A percentile compares a stretch with the other conserved stretches of the same genome.
Conservation (phyloP, 2,329 filamentous ascomycete genomes). For the Exophiala xenobiotica region DNA sequence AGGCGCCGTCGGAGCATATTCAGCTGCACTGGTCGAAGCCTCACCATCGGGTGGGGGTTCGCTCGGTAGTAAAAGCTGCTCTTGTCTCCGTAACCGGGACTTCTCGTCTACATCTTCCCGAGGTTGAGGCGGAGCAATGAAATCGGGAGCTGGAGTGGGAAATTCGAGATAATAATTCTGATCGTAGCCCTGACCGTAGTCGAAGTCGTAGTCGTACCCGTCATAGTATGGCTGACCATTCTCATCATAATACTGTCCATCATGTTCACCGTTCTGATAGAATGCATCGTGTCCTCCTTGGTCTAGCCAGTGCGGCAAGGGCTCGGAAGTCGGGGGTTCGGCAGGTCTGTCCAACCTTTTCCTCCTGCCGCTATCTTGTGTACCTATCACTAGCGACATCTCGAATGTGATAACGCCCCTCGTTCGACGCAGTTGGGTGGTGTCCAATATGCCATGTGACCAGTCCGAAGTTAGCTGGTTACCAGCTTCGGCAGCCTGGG, state of each 20-base stretch:
- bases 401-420: constrained; percentile 87
- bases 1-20: constrained; percentile 45
- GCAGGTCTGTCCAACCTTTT: constrained; percentile 17
- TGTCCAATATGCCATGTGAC: constrained; percentile 73
- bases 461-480: constrained; percentile 43
- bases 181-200: constrained; percentile 15
- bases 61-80: constrained; percentile 77
- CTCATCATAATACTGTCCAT: constrained; percentile 29
- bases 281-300: constrained; percentile 17
- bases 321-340: constrained; percentile 7
- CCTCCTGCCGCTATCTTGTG: constrained; percentile 66
- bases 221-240: constrained; percentile 24
- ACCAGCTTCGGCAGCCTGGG: constrained; percentile 39
- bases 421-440: constrained; percentile 78
- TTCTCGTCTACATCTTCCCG: constrained; percentile 75
- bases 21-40: constrained; percentile 43
- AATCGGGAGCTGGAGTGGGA: constrained; percentile 8
- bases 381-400: constrained; percentile 86
- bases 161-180: constrained; percentile 11
- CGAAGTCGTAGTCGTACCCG: constrained; percentile 15
- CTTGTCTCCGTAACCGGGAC: constrained; percentile 72
- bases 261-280: constrained; percentile 16
- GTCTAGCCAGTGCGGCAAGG: constrained; percentile 7
- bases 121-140: constrained; percentile 47
- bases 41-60: constrained; percentile 60